Evolutionary conservation across 2,329 filamentous ascomycete species (phyloP).

Genomic region (Albophoma yamanashiensis): DNA sequence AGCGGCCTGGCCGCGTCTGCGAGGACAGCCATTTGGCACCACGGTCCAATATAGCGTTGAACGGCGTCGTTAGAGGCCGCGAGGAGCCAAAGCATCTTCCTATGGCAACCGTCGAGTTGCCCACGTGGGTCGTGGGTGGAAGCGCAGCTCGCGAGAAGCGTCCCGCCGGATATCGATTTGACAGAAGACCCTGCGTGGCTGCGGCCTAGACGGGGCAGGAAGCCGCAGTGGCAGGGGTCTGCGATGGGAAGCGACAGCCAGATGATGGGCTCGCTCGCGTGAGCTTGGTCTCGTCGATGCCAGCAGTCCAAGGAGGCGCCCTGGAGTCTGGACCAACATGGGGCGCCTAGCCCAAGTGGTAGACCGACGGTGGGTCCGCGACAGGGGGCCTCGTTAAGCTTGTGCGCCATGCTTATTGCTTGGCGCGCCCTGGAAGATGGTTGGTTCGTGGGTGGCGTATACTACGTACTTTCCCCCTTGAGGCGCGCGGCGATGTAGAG

Average conservation of each 20-base stretch:
- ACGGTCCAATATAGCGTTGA: background rate
- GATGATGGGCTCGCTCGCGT: background rate
- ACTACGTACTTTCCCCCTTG: background rate
- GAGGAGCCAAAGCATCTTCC: background rate
- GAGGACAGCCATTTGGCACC: background rate
- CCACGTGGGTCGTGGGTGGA: background rate
- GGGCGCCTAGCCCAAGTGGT: background rate
- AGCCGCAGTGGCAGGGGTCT: background rate
- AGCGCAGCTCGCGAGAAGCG: background rate
- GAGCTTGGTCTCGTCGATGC: background rate
- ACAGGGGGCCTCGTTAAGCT: background rate
- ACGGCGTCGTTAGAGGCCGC: background rate
- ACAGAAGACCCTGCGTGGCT: background rate
- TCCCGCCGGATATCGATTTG: background rate
- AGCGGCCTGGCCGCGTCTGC: background rate
- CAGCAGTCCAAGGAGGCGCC: background rate
- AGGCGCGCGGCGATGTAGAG: background rate
- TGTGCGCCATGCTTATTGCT: background rate
- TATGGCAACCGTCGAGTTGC: background rate
- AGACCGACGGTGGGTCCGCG: background rate
- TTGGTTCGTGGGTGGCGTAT: background rate
- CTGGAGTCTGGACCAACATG: background rate
- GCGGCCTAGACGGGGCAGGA: background rate
- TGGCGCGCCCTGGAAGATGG: no score
- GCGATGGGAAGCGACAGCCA: background rate